phyloP scores from a whole-genome alignment of 2,329 filamentous ascomycete genomes.

The Colletotrichum euphorbiae region DNA sequence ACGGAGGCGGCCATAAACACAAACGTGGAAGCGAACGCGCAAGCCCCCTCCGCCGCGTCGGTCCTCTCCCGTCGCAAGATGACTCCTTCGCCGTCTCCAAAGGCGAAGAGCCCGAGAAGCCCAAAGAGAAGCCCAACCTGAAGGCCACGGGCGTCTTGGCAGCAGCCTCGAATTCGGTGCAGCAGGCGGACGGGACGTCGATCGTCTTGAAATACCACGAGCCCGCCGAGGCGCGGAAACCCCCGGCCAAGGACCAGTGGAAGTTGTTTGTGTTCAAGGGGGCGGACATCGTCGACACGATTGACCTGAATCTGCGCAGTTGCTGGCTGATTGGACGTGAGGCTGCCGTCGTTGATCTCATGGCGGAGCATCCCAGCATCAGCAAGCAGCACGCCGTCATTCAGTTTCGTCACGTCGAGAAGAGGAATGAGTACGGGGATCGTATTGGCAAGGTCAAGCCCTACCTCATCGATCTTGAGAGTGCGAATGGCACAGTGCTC shows the following conservation, averaged over 20 bases:
- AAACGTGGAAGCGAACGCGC: conserved; percentile 39
- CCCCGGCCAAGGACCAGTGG: conserved; percentile 82
- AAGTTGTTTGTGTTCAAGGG: conserved; percentile 94
- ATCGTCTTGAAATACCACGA: conserved; percentile 96
- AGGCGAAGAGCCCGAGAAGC: conserved; percentile 63
- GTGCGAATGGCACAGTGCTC: conserved; percentile 87
- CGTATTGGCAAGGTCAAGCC: conserved; percentile 82
- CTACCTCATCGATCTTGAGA: conserved; percentile 94
- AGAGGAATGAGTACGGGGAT: conserved; percentile 88
- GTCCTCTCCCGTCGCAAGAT: conserved; percentile 70
- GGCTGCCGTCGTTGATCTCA: conserved; percentile 81
- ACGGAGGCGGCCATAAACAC: conserved; percentile 47
- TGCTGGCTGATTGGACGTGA: conserved; percentile 95
- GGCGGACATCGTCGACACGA: conserved; percentile 80
- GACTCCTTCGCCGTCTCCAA: conserved; percentile 69
- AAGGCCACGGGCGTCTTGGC: conserved; percentile 83
- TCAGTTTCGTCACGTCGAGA: conserved; percentile 89
- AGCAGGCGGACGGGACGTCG: conserved; percentile 77
- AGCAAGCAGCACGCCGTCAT: conserved; percentile 97
- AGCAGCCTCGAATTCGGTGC: conserved; percentile 83
- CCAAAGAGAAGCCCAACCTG: conserved; percentile 92
- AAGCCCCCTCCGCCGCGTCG: conserved; percentile 48
- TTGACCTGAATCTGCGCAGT: conserved; percentile 79
- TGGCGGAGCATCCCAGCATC: conserved; percentile 89
- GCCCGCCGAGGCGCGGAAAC: conserved; percentile 90